Evolutionary conservation across 495 filamentous ascomycete genomes (phyloP).

Genomic region (Daldinia decipiens): DNA sequence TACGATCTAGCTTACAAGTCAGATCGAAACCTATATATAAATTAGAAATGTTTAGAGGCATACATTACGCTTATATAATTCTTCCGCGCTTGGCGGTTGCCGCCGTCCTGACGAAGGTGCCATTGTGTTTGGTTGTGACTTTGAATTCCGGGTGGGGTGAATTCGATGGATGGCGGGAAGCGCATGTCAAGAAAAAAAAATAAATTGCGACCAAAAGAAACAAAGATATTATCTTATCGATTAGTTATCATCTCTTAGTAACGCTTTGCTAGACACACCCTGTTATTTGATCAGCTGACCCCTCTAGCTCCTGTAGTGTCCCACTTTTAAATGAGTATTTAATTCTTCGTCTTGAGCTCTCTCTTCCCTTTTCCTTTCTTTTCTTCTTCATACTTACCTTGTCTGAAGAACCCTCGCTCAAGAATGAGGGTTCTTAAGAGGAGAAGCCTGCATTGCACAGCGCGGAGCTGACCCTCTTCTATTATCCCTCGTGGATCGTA

Average conservation of each 20-base stretch:
- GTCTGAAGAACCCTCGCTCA: slow-evolving; percentile 28
- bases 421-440: slow-evolving; percentile 26
- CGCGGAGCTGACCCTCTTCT: slow-evolving; percentile 41
- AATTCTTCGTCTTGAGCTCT: slow-evolving; percentile 8
- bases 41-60: slow-evolving; percentile 4
- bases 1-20: slow-evolving; percentile 70
- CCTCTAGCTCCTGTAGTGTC: slow-evolving; percentile 28
- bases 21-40: slow-evolving; percentile 3
- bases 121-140: slow-evolving; percentile 47
- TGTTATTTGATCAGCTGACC: slow-evolving; percentile 11
- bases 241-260: slow-evolving; percentile 13
- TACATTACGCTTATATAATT: slow-evolving; percentile 57
- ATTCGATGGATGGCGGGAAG: slow-evolving; percentile 8
- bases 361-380: slow-evolving; percentile 16
- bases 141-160: slow-evolving; percentile 28
- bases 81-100: slow-evolving; percentile 51
- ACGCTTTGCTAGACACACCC: slow-evolving; percentile 21
- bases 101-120: slow-evolving; percentile 51
- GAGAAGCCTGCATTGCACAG: slow-evolving; percentile 41
- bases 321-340: slow-evolving; percentile 15
- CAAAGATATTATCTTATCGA: slow-evolving; percentile 34
- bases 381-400: slow-evolving; percentile 48
- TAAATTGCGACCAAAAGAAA: slow-evolving; percentile 8
- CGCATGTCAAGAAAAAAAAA: slow-evolving; percentile 36
- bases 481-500: slow-evolving; percentile 44